These are phyloP conservation scores for Pistacia integerrima DNA, from an alignment of 345 rosid species.

Conservation along the genomic window DNA sequence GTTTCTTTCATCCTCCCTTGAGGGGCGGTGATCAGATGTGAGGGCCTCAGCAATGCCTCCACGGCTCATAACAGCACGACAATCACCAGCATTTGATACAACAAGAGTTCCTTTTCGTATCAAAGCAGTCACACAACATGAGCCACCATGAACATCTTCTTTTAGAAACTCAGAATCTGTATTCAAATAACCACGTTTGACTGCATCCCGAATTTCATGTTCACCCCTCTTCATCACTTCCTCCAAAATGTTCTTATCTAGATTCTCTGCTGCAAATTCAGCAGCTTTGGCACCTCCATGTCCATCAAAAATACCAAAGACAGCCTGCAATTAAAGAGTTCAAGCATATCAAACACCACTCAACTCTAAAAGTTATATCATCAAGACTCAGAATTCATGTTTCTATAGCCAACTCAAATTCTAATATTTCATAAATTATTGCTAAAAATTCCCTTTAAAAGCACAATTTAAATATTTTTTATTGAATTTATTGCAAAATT, in stretches of 20 bases:
- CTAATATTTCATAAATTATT: neutral
- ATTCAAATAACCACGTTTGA: conserved; percentile 68
- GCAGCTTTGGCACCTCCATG: conserved; percentile 89
- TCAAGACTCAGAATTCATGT: too few species aligned
- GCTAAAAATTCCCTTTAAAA: neutral
- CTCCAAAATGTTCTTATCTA: conserved; percentile 56
- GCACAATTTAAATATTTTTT: neutral
- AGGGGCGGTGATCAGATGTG: conserved; percentile 83
- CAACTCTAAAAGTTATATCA: too few species aligned
- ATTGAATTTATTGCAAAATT: neutral
- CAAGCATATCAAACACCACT: conserved; percentile 9
- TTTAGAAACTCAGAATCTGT: conserved; percentile 73
- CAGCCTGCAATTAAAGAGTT: conserved; percentile 41
- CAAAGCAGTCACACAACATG: conserved; percentile 90
- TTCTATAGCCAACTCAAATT: neutral
- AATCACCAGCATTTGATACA: conserved; percentile 86
- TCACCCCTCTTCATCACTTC: conserved; percentile 43
- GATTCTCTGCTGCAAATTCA: conserved; percentile 70
- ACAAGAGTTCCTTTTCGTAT: conserved; percentile 64
- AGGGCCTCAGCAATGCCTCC: conserved; percentile 78
- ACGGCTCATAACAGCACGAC: conserved; percentile 86
- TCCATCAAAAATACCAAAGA: conserved; percentile 89
- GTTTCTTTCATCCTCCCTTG: conserved; percentile 72
- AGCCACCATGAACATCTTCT: conserved; percentile 64
- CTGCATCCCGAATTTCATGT: conserved; percentile 48